A percentile compares a stretch with the other conserved stretches of the same genome.
Evolutionary conservation across 192 early-diverging fungal genomes (phyloP).

Genomic region (Coemansia sp.): DNA sequence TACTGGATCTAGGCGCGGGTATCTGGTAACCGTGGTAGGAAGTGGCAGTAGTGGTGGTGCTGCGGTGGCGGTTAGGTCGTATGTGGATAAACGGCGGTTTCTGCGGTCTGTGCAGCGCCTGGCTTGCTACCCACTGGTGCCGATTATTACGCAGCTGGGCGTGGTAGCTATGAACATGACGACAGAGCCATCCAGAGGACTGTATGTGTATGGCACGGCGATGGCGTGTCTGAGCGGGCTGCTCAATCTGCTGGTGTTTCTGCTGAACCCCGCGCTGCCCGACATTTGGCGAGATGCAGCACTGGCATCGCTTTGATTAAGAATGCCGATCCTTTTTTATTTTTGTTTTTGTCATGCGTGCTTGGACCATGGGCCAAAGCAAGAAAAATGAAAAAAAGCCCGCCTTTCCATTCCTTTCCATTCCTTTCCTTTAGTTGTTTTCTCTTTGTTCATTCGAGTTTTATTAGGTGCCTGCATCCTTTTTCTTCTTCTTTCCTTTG

Average conservation of each 20-base stretch:
- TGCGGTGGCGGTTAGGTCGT: slow-evolving; percentile 35
- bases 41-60: slow-evolving; percentile 8
- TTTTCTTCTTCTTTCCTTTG: neutral
- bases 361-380: neutral
- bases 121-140: slow-evolving; percentile 45
- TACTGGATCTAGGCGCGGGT: slow-evolving; percentile 14
- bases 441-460: neutral
- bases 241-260: slow-evolving; percentile 46
- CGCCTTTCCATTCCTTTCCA: too few species aligned
- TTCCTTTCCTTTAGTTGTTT: too few species aligned
- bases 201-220: slow-evolving; percentile 43
- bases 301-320: slow-evolving; percentile 9
- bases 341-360: slow-evolving; percentile 6
- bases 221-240: slow-evolving; percentile 31
- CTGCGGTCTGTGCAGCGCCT: slow-evolving; percentile 47
- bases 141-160: slow-evolving; percentile 47
- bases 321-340: slow-evolving; percentile 3
- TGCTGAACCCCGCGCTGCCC: slow-evolving; percentile 53
- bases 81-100: slow-evolving; percentile 40
- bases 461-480: slow-evolving; percentile 3
- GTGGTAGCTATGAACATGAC: slow-evolving; percentile 46
- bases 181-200: slow-evolving; percentile 3
- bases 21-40: slow-evolving; percentile 33
- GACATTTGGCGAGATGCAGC: slow-evolving; percentile 40
- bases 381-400: slow-evolving; percentile 5